Evolutionary conservation across 208 protist species (phyloP), one percentile per base, ranked within the genome.

Genomic region (Trypanosoma brucei): DNA sequence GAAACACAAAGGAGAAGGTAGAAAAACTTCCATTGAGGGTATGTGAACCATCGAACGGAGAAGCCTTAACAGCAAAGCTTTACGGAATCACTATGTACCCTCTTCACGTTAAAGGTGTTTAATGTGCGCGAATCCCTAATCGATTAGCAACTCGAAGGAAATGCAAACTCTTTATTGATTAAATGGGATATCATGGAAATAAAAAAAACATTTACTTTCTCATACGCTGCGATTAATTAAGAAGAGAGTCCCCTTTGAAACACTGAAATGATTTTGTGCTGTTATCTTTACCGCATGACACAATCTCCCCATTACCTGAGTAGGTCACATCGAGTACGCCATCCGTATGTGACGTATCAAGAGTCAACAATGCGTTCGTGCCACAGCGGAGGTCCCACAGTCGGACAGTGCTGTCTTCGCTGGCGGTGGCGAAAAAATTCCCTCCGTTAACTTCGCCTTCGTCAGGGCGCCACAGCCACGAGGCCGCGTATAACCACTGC

Each of bases 261-360:
- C 7, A 93, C 56, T 36, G 75, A 66, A 39, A 87, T 79, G 78
- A 82, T 51, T 78, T 80, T 9, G 83, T 89, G 60, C 83, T 87
- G 72, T 90, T 90, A 59, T 93, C 86, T 51, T 93, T 93, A 36
- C 83, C 86, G 52, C 86, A 79, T n/a, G 76, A 85, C 31, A 76
- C 86, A 42, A 93, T 78, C 35, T 76, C 55, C 11, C 73, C 75
- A 6, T 77, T 58, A 2, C 86, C 86, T 3, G 66, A 80, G 70
- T 90, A 93, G 7, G 81, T 79, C 22, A 93, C 81, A 50, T 90
- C 86, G 39, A 93, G 67, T 37, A 93, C 83, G 33, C 83, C 86
- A 55, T 93, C 86, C 3, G 83, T 93, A 81, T 93, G 86, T 48
- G 88, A 62, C 30, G 75, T 64, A 57, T 93, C 86, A 7, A 86